Conservation (phyloP, 2,329 filamentous ascomycete genomes). For the Aspergillus pseudoviridinutans region DNA sequence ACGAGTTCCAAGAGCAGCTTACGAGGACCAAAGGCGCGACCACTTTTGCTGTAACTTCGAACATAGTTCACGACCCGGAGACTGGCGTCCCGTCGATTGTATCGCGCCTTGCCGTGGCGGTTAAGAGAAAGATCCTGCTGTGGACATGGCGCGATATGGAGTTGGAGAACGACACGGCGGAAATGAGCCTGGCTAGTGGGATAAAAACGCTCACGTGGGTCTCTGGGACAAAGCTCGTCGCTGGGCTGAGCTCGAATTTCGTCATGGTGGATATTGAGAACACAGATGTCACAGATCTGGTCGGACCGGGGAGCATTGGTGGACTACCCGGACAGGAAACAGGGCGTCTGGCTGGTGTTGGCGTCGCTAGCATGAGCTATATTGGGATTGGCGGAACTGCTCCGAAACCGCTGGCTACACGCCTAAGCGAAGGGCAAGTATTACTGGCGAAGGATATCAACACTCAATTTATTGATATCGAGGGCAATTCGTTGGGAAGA, state of each 20-base stretch:
- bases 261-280: constrained; percentile 79
- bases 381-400: constrained; percentile 92
- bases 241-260: constrained; percentile 87
- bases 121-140: constrained; percentile 82
- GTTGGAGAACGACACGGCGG: constrained; percentile 65
- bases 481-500: constrained; percentile 77
- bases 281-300: constrained; percentile 71
- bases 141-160: constrained; percentile 98
- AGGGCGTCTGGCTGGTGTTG: constrained; percentile 76
- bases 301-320: constrained; percentile 68
- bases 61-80: constrained; percentile 83
- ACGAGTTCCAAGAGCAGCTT: constrained; percentile 75
- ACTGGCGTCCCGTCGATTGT: constrained; percentile 92
- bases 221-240: constrained; percentile 78
- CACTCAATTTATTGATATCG: constrained; percentile 81
- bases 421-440: constrained; percentile 76
- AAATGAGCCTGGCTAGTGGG: constrained; percentile 75
- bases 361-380: constrained; percentile 87
- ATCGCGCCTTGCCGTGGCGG: constrained; percentile 82
- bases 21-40: constrained; percentile 81
- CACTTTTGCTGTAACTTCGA: constrained; percentile 88
- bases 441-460: constrained; percentile 97
- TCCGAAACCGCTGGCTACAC: constrained; percentile 82
- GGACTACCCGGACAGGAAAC: constrained; percentile 62
- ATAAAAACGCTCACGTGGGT: constrained; percentile 91